Base-by-base conservation (phyloP, 176 grass and related monocot species). In the Eleusine coracana region DNA sequence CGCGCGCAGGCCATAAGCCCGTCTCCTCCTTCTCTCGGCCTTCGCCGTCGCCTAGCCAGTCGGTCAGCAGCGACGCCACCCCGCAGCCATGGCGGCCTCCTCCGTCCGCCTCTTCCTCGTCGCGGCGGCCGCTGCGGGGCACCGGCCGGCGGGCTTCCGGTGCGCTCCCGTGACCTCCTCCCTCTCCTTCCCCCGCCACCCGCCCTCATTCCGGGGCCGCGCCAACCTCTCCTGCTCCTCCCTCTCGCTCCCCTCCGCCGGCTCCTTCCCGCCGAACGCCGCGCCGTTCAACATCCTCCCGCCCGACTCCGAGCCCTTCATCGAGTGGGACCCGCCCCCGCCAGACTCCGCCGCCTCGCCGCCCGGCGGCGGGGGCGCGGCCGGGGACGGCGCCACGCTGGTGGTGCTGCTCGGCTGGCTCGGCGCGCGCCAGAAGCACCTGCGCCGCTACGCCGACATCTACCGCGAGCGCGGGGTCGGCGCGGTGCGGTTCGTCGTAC, bases 331-430 rank as follows among this genome's bases (percentile, higher is more conserved):
- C 80, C 73, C 61, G 1, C 70, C 75, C 18, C 87, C 61, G 40
- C 66, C 27, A 37, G 73, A 78, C 80, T 10, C 78, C 52, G 13
- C 68, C n/a, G 13, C 62, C 70, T 67, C 81, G 82, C 81, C 83
- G 18, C 27, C 76, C 73, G 83, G 45, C 56, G n/a, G 48, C 61
- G 52, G 48, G 8, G 65, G 44, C 40, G 45, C 44, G 5, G 71
- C 79, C 7, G 79, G 46, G 5, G 88, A 83, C 14, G 93, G 86
- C 0, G 39, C 86, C 79, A 87, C 89, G 76, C 80, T 91, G 20
- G 96, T 99, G 5, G 96, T 99, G 25, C 84, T 99, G 80, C 96
- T 99, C 6, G 96, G 96, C 0, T 99, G 96, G 96, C 89, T 99
- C 17, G 96, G 96, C 60, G 96, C 96, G 76, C 79, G 80, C 38